Conservation (phyloP, 768 basidiomycete genomes). For the Tulasnella sp. region DNA sequence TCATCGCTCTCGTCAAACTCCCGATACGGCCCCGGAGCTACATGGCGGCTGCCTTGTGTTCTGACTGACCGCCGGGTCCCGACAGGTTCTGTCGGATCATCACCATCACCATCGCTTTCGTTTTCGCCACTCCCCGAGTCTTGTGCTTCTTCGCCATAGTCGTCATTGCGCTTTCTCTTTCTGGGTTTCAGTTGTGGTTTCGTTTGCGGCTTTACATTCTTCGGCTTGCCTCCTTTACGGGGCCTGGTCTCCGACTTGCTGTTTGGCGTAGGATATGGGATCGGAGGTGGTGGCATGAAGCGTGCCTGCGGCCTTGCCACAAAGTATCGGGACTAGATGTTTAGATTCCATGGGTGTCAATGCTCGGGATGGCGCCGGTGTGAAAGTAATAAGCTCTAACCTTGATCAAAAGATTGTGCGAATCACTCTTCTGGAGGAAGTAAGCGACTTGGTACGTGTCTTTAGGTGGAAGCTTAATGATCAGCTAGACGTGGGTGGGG, state of each 20-base stretch:
- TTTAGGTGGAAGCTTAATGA: slow-evolving; percentile 26
- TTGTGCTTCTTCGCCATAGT: not conserved
- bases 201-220: slow-evolving; percentile 23
- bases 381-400: slow-evolving; percentile 31
- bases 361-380: slow-evolving; percentile 18
- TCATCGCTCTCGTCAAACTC: not conserved
- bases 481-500: not conserved
- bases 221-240: slow-evolving; percentile 11
- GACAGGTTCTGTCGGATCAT: slow-evolving; percentile 21
- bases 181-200: slow-evolving; percentile 17
- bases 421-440: slow-evolving; percentile 72
- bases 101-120: slow-evolving; percentile 17
- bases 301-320: not conserved
- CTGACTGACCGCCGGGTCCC: not conserved
- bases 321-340: not conserved
- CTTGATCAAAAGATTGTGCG: slow-evolving; percentile 75
- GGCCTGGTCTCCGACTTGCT: not conserved
- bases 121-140: not conserved
- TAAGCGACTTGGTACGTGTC: slow-evolving; percentile 87
- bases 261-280: not conserved
- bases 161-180: slow-evolving; percentile 19
- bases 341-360: not conserved
- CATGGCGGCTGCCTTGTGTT: not conserved
- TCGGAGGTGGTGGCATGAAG: slow-evolving; percentile 20
- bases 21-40: not conserved